phyloP scores from a whole-genome alignment of 495 filamentous ascomycete genomes.

The Penicillium bialowiezense region DNA sequence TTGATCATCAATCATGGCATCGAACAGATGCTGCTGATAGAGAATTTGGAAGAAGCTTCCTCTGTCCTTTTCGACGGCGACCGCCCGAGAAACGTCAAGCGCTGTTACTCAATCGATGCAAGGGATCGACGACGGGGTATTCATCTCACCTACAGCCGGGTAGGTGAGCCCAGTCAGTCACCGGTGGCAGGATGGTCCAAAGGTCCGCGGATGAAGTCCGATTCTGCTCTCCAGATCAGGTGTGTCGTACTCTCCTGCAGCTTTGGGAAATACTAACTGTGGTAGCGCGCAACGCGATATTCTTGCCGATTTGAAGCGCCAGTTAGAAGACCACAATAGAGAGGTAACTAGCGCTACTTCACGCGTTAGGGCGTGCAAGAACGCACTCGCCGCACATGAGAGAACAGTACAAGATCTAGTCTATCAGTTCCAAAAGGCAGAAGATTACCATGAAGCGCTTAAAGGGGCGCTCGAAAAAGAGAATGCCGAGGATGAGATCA shows the following conservation, averaged over 20 bases:
- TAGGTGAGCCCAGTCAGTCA: slow-evolving; percentile 51
- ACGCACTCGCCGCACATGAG: slow-evolving; percentile 41
- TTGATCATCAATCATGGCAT: slow-evolving; percentile 79
- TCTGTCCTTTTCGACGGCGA: slow-evolving; percentile 64
- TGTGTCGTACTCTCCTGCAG: slow-evolving; percentile 20
- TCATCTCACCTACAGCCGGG: slow-evolving; percentile 54
- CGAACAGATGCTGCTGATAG: slow-evolving; percentile 81
- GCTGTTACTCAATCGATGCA: slow-evolving; percentile 62
- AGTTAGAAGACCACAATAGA: slow-evolving; percentile 37
- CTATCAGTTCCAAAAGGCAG: slow-evolving; percentile 54
- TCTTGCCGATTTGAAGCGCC: slow-evolving; percentile 38
- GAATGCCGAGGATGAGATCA: slow-evolving; percentile 60
- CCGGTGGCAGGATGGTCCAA: slow-evolving; percentile 51
- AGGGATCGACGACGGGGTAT: slow-evolving; percentile 60
- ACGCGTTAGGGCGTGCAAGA: slow-evolving; percentile 32
- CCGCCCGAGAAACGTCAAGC: slow-evolving; percentile 65
- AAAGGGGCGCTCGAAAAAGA: slow-evolving; percentile 58
- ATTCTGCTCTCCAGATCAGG: slow-evolving; percentile 64
- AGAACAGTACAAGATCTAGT: slow-evolving; percentile 47
- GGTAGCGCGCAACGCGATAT: slow-evolving; percentile 43
- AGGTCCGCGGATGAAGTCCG: slow-evolving; percentile 74
- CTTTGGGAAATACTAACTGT: neutral
- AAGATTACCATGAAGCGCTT: slow-evolving; percentile 56
- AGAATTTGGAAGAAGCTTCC: slow-evolving; percentile 60
- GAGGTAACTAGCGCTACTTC: slow-evolving; percentile 28